Evolutionary conservation across 768 basidiomycete genomes (phyloP).

Genomic region (Tricholoma saponaceum): DNA sequence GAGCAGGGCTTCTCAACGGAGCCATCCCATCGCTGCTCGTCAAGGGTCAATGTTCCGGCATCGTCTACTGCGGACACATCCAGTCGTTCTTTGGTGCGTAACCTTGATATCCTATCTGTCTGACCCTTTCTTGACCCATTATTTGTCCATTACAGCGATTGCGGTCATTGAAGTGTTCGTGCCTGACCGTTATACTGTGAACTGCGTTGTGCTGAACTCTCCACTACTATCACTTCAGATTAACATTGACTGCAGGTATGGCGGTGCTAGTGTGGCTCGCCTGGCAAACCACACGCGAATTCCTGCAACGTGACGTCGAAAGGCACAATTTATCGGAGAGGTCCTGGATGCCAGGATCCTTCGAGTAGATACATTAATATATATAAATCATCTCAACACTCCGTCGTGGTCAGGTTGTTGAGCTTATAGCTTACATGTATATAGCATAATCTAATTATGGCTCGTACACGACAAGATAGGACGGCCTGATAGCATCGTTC

Average conservation of each 20-base stretch:
- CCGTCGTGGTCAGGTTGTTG: too few relatives aligned
- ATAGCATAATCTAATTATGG: conserved; percentile 22
- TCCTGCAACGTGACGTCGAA: conserved; percentile 8
- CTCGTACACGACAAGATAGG: conserved; percentile 69
- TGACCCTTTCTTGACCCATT: background rate
- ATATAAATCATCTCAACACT: background rate
- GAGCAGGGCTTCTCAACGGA: conserved; percentile 47
- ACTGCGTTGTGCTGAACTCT: background rate
- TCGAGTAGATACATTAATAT: background rate
- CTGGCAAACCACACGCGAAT: conserved; percentile 44
- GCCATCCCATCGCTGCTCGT: conserved; percentile 43
- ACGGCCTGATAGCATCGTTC: conserved; percentile 69
- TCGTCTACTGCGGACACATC: conserved; percentile 56
- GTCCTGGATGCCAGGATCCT: background rate
- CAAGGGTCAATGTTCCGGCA: conserved; percentile 33
- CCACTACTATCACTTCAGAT: conserved; percentile 23
- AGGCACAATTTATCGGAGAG: background rate
- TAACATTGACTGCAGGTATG: conserved; percentile 46
- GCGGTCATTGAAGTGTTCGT: conserved; percentile 52
- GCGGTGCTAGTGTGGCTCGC: conserved; percentile 45
- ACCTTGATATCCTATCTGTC: background rate
- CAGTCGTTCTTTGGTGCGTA: conserved; percentile 48
- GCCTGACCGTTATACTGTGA: background rate
- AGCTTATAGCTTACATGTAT: background rate
- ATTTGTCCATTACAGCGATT: conserved; percentile 26